Conservation (phyloP, 1,139 yeast species). For the Saccharomyces hybrid region DNA sequence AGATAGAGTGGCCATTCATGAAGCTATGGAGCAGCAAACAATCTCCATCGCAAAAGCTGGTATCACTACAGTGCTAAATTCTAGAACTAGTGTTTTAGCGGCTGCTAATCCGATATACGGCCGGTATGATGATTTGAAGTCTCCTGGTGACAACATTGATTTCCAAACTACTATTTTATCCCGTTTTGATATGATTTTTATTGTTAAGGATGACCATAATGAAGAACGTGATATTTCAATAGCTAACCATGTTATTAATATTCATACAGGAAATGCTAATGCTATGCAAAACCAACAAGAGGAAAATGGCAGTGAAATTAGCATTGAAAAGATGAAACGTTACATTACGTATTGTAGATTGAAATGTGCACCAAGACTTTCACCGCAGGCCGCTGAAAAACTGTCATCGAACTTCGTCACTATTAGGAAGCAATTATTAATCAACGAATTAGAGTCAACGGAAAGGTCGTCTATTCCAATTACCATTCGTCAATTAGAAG, state of each 20-base stretch:
- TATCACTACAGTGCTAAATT: slow-evolving; percentile 88
- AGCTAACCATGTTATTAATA: slow-evolving; percentile 91
- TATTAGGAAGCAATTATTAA: slow-evolving; percentile 76
- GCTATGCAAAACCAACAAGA: slow-evolving; percentile 54
- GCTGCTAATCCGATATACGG: slow-evolving; percentile 98
- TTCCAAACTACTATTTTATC: slow-evolving; percentile 95
- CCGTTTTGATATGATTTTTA: slow-evolving; percentile 96
- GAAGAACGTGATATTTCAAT: slow-evolving; percentile 78
- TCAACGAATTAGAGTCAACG: slow-evolving; percentile 71
- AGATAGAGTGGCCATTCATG: slow-evolving; percentile 97
- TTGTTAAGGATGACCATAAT: slow-evolving; percentile 92
- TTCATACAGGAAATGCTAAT: slow-evolving; percentile 64
- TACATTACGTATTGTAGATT: slow-evolving; percentile 85
- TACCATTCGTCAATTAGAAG: slow-evolving; percentile 95
- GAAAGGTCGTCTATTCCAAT: slow-evolving; percentile 95
- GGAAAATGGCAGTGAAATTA: slow-evolving; percentile 49
- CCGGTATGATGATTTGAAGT: slow-evolving; percentile 88
- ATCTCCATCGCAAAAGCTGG: slow-evolving; percentile 99
- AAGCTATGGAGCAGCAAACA: slow-evolving; percentile 99
- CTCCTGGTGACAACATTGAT: slow-evolving; percentile 97
- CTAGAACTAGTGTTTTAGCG: slow-evolving; percentile 92
- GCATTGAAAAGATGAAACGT: slow-evolving; percentile 83
- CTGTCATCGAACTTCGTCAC: slow-evolving; percentile 92
- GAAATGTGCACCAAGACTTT: slow-evolving; percentile 86
- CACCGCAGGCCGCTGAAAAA: slow-evolving; percentile 84